phyloP scores from a whole-genome alignment of 129 eudicot species.

The Sambucus nigra region DNA sequence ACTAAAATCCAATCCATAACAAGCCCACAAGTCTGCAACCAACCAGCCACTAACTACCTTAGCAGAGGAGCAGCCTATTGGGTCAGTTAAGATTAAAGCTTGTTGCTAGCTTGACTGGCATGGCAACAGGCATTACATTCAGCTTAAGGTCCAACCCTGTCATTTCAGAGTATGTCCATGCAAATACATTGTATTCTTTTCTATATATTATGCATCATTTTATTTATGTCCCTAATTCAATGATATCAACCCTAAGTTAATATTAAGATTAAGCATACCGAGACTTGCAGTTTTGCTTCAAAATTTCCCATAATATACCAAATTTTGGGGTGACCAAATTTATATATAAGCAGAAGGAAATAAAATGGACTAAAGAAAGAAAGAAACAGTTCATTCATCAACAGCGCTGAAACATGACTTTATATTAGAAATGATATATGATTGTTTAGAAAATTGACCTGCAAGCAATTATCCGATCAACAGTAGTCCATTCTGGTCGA shows the following conservation, averaged over 20 bases:
- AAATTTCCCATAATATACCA: neutral
- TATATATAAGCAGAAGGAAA: neutral
- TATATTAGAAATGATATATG: neutral
- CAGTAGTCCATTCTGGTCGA: constrained; percentile 93
- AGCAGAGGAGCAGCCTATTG: too few species aligned
- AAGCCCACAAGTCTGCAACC: too few species aligned
- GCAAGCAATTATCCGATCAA: constrained; percentile 89
- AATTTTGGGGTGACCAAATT: neutral
- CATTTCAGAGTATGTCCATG: too few species aligned
- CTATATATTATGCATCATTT: neutral
- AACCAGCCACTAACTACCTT: too few species aligned
- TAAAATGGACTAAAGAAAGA: neutral
- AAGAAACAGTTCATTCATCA: constrained; percentile 1
- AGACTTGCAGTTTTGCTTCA: neutral
- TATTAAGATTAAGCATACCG: neutral
- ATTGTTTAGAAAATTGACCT: constrained; percentile 36
- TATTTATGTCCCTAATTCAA: neutral
- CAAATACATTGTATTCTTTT: too few species aligned
- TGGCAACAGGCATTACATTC: too few species aligned
- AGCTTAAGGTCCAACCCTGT: too few species aligned
- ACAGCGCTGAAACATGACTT: neutral
- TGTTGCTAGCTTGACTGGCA: too few species aligned
- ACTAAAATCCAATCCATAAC: too few species aligned
- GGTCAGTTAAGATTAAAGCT: too few species aligned
- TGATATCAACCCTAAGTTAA: neutral